A percentile compares a stretch with the other conserved stretches of the same genome.
Evolutionary conservation across 768 basidiomycete species (phyloP).

Genomic region (Rossbeevera mucosa): DNA sequence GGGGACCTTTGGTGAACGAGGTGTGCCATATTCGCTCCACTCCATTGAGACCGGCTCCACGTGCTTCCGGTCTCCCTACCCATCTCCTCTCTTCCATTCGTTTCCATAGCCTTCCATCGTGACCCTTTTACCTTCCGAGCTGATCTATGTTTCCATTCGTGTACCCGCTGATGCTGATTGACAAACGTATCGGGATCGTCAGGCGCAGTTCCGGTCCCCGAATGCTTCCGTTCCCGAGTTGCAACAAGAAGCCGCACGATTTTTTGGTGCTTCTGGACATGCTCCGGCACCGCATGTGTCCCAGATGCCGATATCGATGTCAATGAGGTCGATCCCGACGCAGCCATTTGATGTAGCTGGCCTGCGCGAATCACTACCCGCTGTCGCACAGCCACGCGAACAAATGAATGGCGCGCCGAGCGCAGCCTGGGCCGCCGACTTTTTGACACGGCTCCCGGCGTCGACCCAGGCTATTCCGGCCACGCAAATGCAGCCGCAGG

Average conservation of each 20-base stretch:
- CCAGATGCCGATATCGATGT: constrained; percentile 4
- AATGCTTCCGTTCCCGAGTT: constrained; percentile 36
- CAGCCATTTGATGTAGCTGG: constrained; percentile 56
- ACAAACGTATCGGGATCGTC: background rate
- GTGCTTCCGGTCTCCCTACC: constrained; percentile 1
- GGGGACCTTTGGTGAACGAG: constrained; percentile 47
- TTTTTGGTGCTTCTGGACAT: constrained; percentile 45
- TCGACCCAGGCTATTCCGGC: background rate
- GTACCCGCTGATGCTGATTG: background rate
- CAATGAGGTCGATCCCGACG: constrained; percentile 27
- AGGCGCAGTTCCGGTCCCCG: constrained; percentile 60
- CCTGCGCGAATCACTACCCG: constrained; percentile 23
- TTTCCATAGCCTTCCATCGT: background rate
- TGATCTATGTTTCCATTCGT: background rate
- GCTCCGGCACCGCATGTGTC: constrained; percentile 26
- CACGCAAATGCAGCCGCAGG: constrained; percentile 7
- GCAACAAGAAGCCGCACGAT: constrained; percentile 65
- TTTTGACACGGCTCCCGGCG: constrained; percentile 36
- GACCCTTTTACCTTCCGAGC: background rate
- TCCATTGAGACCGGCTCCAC: constrained; percentile 8
- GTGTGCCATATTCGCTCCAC: constrained; percentile 33
- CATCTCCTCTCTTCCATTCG: background rate
- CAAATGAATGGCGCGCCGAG: constrained; percentile 13
- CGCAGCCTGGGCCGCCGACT: constrained; percentile 62
- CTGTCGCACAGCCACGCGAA: constrained; percentile 9